Conservation (phyloP, 2,329 filamentous ascomycete genomes). For the Cytospora piceicola region DNA sequence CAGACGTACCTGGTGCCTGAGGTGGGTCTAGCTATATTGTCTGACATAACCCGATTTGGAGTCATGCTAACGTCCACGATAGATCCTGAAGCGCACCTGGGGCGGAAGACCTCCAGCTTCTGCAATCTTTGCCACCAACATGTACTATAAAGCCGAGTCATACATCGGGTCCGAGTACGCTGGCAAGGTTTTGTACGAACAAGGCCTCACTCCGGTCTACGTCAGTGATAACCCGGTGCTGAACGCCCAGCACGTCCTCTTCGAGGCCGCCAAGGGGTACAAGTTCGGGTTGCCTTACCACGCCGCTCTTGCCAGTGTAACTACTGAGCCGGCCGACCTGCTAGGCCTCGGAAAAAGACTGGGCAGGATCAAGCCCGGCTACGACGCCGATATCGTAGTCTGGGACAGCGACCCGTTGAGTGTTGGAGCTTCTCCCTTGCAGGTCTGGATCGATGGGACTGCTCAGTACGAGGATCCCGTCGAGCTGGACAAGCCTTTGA, state of each 20-base stretch:
- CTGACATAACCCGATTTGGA: too few relatives aligned
- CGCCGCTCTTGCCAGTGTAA: constrained; percentile 61
- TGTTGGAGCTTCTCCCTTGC: constrained; percentile 61
- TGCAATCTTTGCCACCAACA: constrained; percentile 72
- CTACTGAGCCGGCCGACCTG: constrained; percentile 60
- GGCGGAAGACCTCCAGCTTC: constrained; percentile 58
- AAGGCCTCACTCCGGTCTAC: constrained; percentile 67
- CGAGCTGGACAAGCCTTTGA: constrained; percentile 55
- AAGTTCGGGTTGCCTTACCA: constrained; percentile 66
- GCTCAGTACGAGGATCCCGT: constrained; percentile 60
- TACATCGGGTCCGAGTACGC: constrained; percentile 68
- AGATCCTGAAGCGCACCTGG: constrained; percentile 61
- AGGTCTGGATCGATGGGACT: constrained; percentile 67
- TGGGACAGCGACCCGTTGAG: constrained; percentile 67
- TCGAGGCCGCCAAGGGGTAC: constrained; percentile 64
- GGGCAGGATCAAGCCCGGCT: constrained; percentile 65
- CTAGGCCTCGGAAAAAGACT: constrained; percentile 61
- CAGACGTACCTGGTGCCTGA: constrained; percentile 70
- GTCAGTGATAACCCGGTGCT: constrained; percentile 73
- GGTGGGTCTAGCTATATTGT: too few relatives aligned
- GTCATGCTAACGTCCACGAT: neutral
- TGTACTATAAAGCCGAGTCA: constrained; percentile 72
- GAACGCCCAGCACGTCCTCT: constrained; percentile 71
- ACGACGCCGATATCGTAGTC: constrained; percentile 63
- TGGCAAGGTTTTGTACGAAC: constrained; percentile 67